Evolutionary conservation across 495 filamentous ascomycete species (phyloP).

Genomic region (Letharia lupina): DNA sequence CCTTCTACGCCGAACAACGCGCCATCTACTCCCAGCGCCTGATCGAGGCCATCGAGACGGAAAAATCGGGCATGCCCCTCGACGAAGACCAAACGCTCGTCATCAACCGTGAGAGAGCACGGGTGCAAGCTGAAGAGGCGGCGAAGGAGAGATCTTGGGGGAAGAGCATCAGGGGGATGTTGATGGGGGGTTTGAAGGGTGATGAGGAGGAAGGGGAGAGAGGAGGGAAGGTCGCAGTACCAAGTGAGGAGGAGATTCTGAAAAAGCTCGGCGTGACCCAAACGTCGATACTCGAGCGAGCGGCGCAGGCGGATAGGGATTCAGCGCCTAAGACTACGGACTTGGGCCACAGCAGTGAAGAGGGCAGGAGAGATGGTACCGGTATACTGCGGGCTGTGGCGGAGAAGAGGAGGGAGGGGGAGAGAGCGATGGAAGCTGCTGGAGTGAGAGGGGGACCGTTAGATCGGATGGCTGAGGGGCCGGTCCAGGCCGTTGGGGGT

Average conservation of each 20-base stretch:
- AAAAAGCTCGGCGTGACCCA: conserved; percentile 16
- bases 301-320: not conserved
- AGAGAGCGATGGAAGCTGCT: conserved; percentile 12
- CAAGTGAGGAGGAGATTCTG: conserved; percentile 20
- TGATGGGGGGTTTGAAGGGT: conserved; percentile 42
- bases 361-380: conserved; percentile 4
- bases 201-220: conserved; percentile 32
- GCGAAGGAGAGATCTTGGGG: conserved; percentile 34
- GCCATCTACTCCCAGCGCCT: conserved; percentile 50
- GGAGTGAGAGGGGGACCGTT: conserved; percentile 17
- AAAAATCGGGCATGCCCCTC: conserved; percentile 38
- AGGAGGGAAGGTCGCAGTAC: conserved; percentile 31
- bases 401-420: conserved; percentile 17
- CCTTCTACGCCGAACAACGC: conserved; percentile 59
- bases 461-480: conserved; percentile 22
- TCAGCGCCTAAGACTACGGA: not conserved
- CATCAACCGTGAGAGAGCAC: conserved; percentile 54
- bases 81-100: conserved; percentile 32
- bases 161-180: conserved; percentile 30
- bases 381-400: conserved; percentile 3
- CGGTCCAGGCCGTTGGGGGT: not conserved
- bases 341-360: not conserved
- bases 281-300: conserved; percentile 9
- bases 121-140: conserved; percentile 36
- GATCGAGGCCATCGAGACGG: conserved; percentile 53